Percentiles rank a stretch among this genome's conserved stretches.
phyloP scores from a whole-genome alignment of 345 rosid species.

The Gossypioides kirkii region DNA sequence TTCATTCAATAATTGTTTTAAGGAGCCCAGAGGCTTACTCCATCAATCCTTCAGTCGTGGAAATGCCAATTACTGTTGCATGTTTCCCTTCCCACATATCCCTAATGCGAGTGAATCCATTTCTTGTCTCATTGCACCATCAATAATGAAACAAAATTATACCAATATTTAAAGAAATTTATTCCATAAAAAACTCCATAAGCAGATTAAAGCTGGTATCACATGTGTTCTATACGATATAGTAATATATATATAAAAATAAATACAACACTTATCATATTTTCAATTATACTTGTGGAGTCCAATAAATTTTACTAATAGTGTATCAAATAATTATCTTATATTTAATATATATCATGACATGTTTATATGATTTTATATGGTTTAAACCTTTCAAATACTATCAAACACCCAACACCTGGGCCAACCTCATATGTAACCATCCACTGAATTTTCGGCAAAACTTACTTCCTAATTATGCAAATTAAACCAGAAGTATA shows the following conservation, averaged over 20 bases:
- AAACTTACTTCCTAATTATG: neutral
- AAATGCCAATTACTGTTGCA: neutral
- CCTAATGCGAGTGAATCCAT: neutral
- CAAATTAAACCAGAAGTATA: neutral
- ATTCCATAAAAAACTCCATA: too few relatives aligned
- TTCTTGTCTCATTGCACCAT: conserved; percentile 7
- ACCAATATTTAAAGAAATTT: too few relatives aligned
- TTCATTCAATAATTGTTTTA: neutral
- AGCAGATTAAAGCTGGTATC: too few relatives aligned
- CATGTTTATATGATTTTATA: neutral
- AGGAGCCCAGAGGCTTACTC: conserved; percentile 1
- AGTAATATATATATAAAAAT: too few relatives aligned
- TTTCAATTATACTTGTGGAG: too few relatives aligned
- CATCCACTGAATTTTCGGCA: neutral
- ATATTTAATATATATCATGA: too few relatives aligned
- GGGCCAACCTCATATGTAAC: neutral
- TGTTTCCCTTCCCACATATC: neutral
- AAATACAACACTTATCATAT: too few relatives aligned
- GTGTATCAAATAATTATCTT: too few relatives aligned
- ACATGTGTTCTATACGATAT: too few relatives aligned
- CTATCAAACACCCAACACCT: neutral
- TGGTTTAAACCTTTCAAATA: neutral
- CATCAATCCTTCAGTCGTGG: conserved; percentile 1
- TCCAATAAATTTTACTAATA: too few relatives aligned
- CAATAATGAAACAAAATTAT: neutral